phyloP scores from a whole-genome alignment of 2,329 filamentous ascomycete genomes.

The Onygenales sp. region DNA sequence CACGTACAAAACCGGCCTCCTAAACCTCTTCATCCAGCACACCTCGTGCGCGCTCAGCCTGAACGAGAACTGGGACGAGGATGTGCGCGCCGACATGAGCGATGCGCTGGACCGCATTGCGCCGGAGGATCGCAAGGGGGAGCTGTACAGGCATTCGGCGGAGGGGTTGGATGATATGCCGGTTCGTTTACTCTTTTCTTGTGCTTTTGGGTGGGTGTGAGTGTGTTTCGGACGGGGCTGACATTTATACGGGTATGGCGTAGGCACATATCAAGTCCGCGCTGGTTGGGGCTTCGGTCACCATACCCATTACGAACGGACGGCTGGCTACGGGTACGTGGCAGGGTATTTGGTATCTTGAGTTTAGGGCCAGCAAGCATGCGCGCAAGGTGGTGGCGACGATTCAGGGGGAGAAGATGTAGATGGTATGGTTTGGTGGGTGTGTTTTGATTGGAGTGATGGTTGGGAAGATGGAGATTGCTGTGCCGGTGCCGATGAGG shows the following conservation, averaged over 20 bases:
- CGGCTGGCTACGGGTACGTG: slow-evolving; percentile 57
- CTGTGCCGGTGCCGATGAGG: too few species aligned
- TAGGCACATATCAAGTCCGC: slow-evolving; percentile 89
- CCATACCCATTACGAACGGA: slow-evolving; percentile 82
- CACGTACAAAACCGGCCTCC: slow-evolving; percentile 72
- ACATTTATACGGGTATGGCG: neutral
- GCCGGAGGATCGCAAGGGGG: slow-evolving; percentile 66
- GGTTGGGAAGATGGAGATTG: too few species aligned
- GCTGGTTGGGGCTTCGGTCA: slow-evolving; percentile 78
- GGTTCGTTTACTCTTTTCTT: slow-evolving; percentile 36
- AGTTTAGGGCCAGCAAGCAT: slow-evolving; percentile 72
- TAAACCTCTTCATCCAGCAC: slow-evolving; percentile 92
- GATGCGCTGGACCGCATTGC: slow-evolving; percentile 87
- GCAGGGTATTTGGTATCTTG: slow-evolving; percentile 81
- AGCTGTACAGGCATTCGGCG: slow-evolving; percentile 74
- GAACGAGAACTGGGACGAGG: slow-evolving; percentile 83
- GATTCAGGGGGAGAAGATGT: slow-evolving; percentile 71
- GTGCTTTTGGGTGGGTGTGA: too few species aligned
- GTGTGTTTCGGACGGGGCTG: neutral
- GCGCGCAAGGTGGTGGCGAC: slow-evolving; percentile 78
- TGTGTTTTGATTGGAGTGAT: too few species aligned
- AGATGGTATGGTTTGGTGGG: slow-evolving; percentile 10
- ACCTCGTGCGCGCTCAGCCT: slow-evolving; percentile 82
- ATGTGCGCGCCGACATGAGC: slow-evolving; percentile 89
- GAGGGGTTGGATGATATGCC: slow-evolving; percentile 95